Percentiles rank a stretch among this genome's conserved stretches.
Evolutionary conservation across 192 early-diverging fungal species (phyloP).

Genomic region (Entomortierella beljakovae): DNA sequence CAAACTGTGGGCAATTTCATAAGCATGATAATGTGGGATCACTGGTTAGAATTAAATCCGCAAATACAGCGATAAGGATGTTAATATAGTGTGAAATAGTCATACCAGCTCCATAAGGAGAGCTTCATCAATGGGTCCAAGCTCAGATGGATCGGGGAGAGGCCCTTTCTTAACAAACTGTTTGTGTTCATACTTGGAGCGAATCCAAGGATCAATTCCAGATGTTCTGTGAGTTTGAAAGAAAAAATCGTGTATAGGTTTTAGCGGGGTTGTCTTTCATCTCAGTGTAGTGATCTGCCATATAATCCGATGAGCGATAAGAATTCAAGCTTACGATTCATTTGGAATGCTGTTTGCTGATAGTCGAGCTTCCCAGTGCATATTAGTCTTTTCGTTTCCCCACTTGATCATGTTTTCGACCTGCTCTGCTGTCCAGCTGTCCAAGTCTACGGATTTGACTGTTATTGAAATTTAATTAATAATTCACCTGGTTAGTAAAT

Average conservation of each 20-base stretch:
- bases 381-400: constrained; percentile 79
- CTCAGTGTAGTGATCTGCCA: too few species aligned
- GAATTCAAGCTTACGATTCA: constrained; percentile 62
- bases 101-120: constrained; percentile 35
- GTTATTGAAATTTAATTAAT: neutral
- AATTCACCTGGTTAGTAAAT: too few species aligned
- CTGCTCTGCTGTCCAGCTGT: constrained; percentile 84
- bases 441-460: constrained; percentile 90
- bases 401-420: constrained; percentile 82
- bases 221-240: constrained; percentile 22
- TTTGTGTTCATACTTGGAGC: constrained; percentile 84
- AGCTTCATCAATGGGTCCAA: constrained; percentile 53
- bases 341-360: constrained; percentile 58
- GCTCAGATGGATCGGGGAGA: constrained; percentile 78
- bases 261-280: too few species aligned
- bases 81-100: neutral
- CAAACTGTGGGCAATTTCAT: constrained; percentile 17
- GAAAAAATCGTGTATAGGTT: constrained; percentile 5
- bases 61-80: neutral
- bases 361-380: constrained; percentile 72
- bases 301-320: too few species aligned
- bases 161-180: constrained; percentile 78
- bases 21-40: neutral
- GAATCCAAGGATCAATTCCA: constrained; percentile 80
- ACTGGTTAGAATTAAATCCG: neutral